phyloP scores from a whole-genome alignment of 1,284 basidiomycete genomes.

The Inonotus obliquus region DNA sequence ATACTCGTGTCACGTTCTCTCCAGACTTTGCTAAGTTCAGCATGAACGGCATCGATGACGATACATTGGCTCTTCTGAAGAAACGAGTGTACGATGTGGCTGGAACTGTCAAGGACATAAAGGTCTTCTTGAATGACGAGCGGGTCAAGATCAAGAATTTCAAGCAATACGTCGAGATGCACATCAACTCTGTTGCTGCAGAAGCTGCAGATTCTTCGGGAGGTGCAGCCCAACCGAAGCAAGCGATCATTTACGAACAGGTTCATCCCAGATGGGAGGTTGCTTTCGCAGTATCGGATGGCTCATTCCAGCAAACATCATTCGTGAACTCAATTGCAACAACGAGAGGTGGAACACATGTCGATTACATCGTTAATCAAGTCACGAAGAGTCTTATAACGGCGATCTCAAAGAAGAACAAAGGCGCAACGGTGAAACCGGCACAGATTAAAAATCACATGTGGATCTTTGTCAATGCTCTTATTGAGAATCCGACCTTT shows the following conservation, averaged over 20 bases:
- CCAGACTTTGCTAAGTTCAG: constrained; percentile 92
- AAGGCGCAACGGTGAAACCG: constrained; percentile 87
- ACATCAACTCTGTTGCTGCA: constrained; percentile 70
- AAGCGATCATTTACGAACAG: constrained; percentile 79
- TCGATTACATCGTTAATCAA: constrained; percentile 84
- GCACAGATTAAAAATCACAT: constrained; percentile 96
- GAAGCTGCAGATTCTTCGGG: constrained; percentile 62
- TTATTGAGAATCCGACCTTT: constrained; percentile 98
- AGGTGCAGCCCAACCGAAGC: constrained; percentile 73
- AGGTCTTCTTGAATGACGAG: constrained; percentile 93
- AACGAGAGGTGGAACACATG: constrained; percentile 95
- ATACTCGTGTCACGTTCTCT: constrained; percentile 92
- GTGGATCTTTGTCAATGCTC: constrained; percentile 97
- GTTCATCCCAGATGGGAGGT: constrained; percentile 89
- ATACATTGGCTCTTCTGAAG: constrained; percentile 85
- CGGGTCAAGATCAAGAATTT: constrained; percentile 92
- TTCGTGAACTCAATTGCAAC: constrained; percentile 99
- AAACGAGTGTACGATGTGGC: constrained; percentile 98
- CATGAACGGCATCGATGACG: constrained; percentile 90
- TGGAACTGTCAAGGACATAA: constrained; percentile 90
- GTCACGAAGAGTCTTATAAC: constrained; percentile 81
- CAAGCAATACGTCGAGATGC: constrained; percentile 98
- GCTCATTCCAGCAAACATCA: constrained; percentile 89
- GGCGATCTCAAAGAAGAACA: constrained; percentile 94
- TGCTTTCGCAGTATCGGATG: constrained; percentile 92